Evolutionary conservation across 1,139 yeast species (phyloP).

Genomic region (Candida sojae): DNA sequence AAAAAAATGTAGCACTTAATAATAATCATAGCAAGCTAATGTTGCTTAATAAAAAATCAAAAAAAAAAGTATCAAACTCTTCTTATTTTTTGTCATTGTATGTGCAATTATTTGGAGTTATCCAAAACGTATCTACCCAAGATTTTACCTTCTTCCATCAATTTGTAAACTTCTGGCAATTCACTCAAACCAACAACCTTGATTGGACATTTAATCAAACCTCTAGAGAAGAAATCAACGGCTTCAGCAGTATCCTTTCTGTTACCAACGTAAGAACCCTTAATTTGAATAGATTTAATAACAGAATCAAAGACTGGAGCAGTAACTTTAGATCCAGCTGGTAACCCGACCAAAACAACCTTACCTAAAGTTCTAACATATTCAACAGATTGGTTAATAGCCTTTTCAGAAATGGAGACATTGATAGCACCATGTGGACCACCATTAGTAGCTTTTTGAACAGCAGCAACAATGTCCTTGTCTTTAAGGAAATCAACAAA

Average conservation of each 20-base stretch:
- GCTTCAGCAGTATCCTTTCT: constrained; percentile 81
- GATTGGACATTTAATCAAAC: constrained; percentile 68
- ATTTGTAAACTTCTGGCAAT: constrained; percentile 58
- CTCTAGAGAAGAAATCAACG: constrained; percentile 68
- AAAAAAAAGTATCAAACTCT: constrained; percentile 1
- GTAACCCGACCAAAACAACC: constrained; percentile 79
- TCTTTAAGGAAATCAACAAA: constrained; percentile 62
- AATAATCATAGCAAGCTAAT: background rate
- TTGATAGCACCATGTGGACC: constrained; percentile 77
- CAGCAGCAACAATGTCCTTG: constrained; percentile 31
- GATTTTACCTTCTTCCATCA: constrained; percentile 72
- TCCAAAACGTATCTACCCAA: constrained; percentile 75
- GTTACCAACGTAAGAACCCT: constrained; percentile 81
- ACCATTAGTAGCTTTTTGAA: constrained; percentile 29
- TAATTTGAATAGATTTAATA: constrained; percentile 61
- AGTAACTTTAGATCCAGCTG: constrained; percentile 65
- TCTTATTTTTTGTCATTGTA: background rate
- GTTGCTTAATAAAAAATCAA: no score
- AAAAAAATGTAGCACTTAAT: background rate
- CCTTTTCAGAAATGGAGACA: constrained; percentile 76
- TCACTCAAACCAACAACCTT: constrained; percentile 65
- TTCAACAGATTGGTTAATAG: constrained; percentile 66
- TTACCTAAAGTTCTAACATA: constrained; percentile 77
- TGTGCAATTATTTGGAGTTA: constrained; percentile 21
- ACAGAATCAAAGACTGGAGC: constrained; percentile 68